Evolutionary conservation across 2,329 filamentous ascomycete genomes (phyloP), one percentile per base, ranked within the genome.

Genomic region (Bipolaris gigantea): DNA sequence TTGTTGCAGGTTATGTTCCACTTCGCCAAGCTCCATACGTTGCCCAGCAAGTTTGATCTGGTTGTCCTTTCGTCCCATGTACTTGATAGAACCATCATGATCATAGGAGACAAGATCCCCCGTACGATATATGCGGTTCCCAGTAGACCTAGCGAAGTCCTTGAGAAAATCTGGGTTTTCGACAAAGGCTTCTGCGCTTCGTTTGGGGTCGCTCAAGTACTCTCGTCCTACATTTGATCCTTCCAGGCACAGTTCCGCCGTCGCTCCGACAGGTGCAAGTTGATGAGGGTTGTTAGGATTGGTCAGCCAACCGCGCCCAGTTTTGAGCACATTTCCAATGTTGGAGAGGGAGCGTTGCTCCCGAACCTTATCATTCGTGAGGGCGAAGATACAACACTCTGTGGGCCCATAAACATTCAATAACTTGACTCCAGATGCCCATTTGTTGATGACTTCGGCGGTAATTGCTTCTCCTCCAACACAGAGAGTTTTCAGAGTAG

Each of bases 401-500:
- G 67, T 70, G 0, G 70, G 67, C 3, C 70, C 70, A 27, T 70
- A 73, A 2, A 58, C 67, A 21, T 72, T 72, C 3, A 66, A 43
- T 2, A 72, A 57, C 21, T 65, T 41, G n/a, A 73, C 39, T 3
- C 63, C 58, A 15, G 57, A 48, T 13, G 56, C 56, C 63, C 64
- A 71, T 36, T 66, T 69, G 16, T 64, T 53, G 50, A 70, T 66
- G 0, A 66, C 63, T 32, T 67, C 64, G 1, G 61, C 36, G 0
- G 66, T 66, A 52, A 71, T 53, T 3, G 66, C 56, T 46, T 71
- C 69, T 2, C 65, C 69, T 25, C 66, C 69, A n/a, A 60, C 60
- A 16, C 62, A 63, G 16, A 72, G 56, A 2, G 75, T 73, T 48
- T 78, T 72, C 27, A 81, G 61, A 1, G 73, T 59, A 60, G 78